Evolutionary conservation across 768 basidiomycete genomes (phyloP), one percentile per base, ranked within the genome.

Genomic region (Suillus americanus): DNA sequence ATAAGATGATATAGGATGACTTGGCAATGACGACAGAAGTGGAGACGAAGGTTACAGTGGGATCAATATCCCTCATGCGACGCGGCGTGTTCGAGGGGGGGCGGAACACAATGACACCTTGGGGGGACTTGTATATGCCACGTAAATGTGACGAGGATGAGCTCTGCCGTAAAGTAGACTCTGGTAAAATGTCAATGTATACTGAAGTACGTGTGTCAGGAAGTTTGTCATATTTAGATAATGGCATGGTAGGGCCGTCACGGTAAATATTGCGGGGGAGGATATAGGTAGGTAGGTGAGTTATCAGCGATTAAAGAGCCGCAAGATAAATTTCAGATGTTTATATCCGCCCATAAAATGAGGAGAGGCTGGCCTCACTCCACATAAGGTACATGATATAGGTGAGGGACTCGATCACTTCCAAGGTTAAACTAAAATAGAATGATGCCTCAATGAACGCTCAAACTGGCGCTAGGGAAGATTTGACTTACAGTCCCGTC

Each of bases 21-120:
- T 80, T 80, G 30, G 87, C 87, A 16, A 76, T 71, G 45, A 88
- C 78, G 5, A 78, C 69, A 3, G 80, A 74, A 3, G 74, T 80
- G 4, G 88, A 84, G 33, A 83, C 71, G 67, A 91, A 86, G 18
- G 89, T 87, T 35, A 91, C 80, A 3, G 86, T 86, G 0, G 89
- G 87, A 69, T 91, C 87, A 67, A 91, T 89, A 48, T 80, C 75
- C 9, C 75, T 77, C 60, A 91, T 77, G 25, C 79, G 82, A 38
- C 89, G 87, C 50, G 86, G 79, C 45, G 78, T 75, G 37, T 68
- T 72, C 6, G 60, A 28, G 40, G 67, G 57, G 53, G 55, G 20
- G 13, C 59, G 55, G 35, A 53, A 38, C 6, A 16, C 14, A n/a
- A 57, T 25, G 18, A 9, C 55, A 23, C 64, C 56, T 2, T 37